These are phyloP conservation scores for Morella rubra DNA, from an alignment of 306 rosid species.

Conservation along the genomic window DNA sequence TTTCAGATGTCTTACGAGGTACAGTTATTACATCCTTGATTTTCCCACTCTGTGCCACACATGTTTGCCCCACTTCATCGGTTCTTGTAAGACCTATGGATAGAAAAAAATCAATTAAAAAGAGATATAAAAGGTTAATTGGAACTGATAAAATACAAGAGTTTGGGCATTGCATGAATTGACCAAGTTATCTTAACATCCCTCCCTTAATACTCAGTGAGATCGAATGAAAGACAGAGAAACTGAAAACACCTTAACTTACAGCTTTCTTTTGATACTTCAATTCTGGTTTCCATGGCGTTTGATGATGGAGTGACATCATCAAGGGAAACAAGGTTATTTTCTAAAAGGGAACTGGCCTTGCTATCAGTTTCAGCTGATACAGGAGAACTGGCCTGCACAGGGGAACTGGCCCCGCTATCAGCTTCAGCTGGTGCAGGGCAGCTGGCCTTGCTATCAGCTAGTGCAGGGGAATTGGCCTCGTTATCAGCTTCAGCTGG, in stretches of 20 bases:
- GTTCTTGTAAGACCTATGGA: conserved; percentile 34
- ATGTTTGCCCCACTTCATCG: conserved; percentile 35
- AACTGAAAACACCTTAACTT: no score
- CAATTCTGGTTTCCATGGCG: no score
- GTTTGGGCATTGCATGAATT: neutral
- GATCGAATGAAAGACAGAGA: no score
- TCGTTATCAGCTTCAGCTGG: neutral
- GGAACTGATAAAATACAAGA: conserved; percentile 1
- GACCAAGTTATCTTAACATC: neutral
- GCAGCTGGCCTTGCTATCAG: conserved; percentile 24
- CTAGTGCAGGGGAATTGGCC: conserved; percentile 22
- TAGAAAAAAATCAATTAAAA: conserved; percentile 5
- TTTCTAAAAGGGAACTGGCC: no score
- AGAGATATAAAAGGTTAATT: conserved; percentile 23
- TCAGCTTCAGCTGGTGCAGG: no score
- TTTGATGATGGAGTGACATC: no score
- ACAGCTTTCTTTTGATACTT: no score
- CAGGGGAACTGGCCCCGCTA: no score
- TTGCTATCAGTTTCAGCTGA: no score
- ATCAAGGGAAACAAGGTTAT: no score
- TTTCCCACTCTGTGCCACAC: conserved; percentile 30
- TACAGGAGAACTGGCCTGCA: no score
- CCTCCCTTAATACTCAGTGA: neutral
- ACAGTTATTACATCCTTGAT: conserved; percentile 33
- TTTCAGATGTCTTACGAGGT: conserved; percentile 46